A percentile compares a stretch with the other conserved stretches of the same genome.
Conservation (phyloP, 179 eudicot species). For the Sideroxylon spinosum region DNA sequence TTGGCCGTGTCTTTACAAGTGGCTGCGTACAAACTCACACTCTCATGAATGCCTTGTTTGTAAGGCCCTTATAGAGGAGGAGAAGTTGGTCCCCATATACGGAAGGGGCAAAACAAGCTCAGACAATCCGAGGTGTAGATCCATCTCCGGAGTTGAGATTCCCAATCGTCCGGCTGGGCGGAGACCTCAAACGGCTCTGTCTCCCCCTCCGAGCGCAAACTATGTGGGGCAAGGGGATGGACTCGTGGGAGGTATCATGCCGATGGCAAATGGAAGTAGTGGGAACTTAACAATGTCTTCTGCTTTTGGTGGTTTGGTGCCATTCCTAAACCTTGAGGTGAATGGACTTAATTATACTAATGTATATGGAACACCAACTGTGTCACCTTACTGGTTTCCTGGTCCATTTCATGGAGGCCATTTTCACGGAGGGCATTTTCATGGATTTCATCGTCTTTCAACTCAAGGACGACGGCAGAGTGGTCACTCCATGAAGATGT, state of each 20-base stretch:
- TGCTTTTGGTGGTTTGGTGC: slow-evolving; percentile 45
- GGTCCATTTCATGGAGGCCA: slow-evolving; percentile 40
- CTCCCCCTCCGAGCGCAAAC: slow-evolving; percentile 29
- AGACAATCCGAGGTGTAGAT: slow-evolving; percentile 43
- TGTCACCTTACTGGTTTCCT: slow-evolving; percentile 25
- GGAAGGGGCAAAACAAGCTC: slow-evolving; percentile 63
- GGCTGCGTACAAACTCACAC: slow-evolving; percentile 64
- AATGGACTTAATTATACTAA: slow-evolving; percentile 34
- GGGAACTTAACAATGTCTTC: slow-evolving; percentile 57
- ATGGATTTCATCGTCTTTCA: slow-evolving; percentile 39
- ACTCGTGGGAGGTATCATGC: slow-evolving; percentile 50
- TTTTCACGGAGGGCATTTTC: slow-evolving; percentile 43
- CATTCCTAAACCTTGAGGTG: slow-evolving; percentile 32
- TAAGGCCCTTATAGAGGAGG: slow-evolving; percentile 64
- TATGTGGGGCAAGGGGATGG: slow-evolving; percentile 44
- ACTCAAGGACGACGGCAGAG: slow-evolving; percentile 22
- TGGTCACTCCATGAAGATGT: slow-evolving; percentile 25
- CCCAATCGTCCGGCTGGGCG: slow-evolving; percentile 69
- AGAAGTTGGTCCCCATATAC: slow-evolving; percentile 64
- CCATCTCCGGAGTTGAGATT: slow-evolving; percentile 33
- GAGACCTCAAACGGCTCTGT: slow-evolving; percentile 68
- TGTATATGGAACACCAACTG: slow-evolving; percentile 33
- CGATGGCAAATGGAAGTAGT: slow-evolving; percentile 50
- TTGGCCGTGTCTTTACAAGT: slow-evolving; percentile 77
- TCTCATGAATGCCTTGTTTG: slow-evolving; percentile 75